Percentiles rank a stretch among this genome's conserved stretches.
phyloP scores from a whole-genome alignment of 2,329 filamentous ascomycete genomes.

The Alternaria sp. region DNA sequence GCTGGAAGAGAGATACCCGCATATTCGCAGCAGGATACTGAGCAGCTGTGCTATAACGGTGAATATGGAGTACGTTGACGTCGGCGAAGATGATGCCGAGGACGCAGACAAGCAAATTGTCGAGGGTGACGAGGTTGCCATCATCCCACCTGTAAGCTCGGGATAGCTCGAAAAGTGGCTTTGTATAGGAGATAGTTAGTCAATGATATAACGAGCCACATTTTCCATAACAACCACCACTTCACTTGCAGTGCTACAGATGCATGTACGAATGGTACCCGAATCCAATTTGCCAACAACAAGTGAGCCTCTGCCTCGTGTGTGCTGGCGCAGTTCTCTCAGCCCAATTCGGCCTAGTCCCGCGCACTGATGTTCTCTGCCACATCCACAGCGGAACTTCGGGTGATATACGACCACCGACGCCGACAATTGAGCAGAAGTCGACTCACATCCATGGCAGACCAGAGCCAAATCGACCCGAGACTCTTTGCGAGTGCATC shows the following conservation, averaged over 20 bases:
- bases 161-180: constrained; percentile 53
- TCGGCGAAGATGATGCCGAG: constrained; percentile 62
- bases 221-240: not conserved
- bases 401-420: constrained; percentile 30
- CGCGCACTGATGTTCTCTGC: not conserved
- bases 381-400: constrained; percentile 18
- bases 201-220: not conserved
- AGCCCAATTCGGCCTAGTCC: not conserved
- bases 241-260: not conserved
- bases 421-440: constrained; percentile 26
- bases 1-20: constrained; percentile 74
- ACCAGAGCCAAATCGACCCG: constrained; percentile 42
- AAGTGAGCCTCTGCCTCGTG: too few relatives aligned
- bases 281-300: not conserved
- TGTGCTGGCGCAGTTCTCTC: not conserved
- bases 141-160: constrained; percentile 88
- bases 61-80: constrained; percentile 81
- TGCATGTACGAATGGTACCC: not conserved
- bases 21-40: constrained; percentile 73
- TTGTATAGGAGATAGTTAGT: not conserved
- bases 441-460: constrained; percentile 33
- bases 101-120: constrained; percentile 64
- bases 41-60: constrained; percentile 78
- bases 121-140: constrained; percentile 82
- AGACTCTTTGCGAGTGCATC: constrained; percentile 37